Percentiles rank a stretch among this genome's conserved stretches.
phyloP scores from a whole-genome alignment of 257 asterid species.

The Phtheirospermum japonicum region DNA sequence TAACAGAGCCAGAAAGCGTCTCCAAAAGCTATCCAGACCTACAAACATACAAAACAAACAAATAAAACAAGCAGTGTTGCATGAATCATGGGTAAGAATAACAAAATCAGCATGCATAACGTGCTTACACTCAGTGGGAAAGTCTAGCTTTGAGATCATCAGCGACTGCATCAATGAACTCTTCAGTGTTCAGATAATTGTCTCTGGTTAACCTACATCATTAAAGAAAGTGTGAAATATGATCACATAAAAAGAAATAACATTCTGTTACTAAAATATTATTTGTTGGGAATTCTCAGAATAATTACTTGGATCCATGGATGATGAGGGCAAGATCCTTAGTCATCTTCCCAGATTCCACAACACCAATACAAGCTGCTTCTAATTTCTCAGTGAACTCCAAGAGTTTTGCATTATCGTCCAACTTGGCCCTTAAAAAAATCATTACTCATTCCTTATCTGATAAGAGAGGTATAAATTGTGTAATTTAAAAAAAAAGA shows the following conservation, averaged over 20 bases:
- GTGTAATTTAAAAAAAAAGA: not conserved
- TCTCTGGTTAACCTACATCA: slow-evolving; percentile 64
- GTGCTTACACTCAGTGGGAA: slow-evolving; percentile 39
- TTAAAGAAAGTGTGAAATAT: not conserved
- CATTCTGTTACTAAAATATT: not conserved
- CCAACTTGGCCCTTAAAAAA: slow-evolving; percentile 77
- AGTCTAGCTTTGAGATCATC: slow-evolving; percentile 78
- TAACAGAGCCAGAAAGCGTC: slow-evolving; percentile 5
- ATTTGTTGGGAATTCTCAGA: not conserved
- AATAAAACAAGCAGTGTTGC: not conserved
- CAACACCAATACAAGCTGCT: slow-evolving; percentile 86
- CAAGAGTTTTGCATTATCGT: slow-evolving; percentile 70
- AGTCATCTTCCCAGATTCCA: slow-evolving; percentile 97
- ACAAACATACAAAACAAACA: not conserved
- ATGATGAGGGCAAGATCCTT: slow-evolving; percentile 93
- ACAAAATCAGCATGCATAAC: slow-evolving; percentile 12
- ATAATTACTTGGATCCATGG: slow-evolving; percentile 76
- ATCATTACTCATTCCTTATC: not conserved
- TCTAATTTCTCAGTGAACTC: slow-evolving; percentile 90
- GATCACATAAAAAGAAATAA: slow-evolving; percentile 1
- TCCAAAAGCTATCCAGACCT: slow-evolving; percentile 24
- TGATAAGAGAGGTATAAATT: not conserved
- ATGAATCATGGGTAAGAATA: not conserved
- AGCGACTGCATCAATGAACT: slow-evolving; percentile 93
- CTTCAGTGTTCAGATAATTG: slow-evolving; percentile 76